phyloP scores from a whole-genome alignment of 192 early-diverging fungal species.

The Ramicandelaber brevisporus region DNA sequence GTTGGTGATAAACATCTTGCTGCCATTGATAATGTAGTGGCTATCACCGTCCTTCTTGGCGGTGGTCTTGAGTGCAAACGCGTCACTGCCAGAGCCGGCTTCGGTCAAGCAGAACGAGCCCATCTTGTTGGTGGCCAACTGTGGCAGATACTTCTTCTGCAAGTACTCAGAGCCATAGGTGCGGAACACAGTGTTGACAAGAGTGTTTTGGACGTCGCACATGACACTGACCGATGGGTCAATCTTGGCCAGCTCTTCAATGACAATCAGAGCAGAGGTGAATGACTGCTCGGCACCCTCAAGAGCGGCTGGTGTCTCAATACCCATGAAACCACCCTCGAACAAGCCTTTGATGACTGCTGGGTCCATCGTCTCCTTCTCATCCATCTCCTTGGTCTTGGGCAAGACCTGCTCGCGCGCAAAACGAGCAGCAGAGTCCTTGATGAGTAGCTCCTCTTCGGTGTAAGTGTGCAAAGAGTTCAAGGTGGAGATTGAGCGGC shows the following conservation, averaged over 20 bases:
- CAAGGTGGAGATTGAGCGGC: too few species aligned
- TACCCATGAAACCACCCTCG: constrained; percentile 83
- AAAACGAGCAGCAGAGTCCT: constrained; percentile 54
- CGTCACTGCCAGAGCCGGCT: constrained; percentile 75
- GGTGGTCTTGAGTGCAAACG: constrained; percentile 70
- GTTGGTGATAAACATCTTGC: constrained; percentile 92
- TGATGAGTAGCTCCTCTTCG: constrained; percentile 79
- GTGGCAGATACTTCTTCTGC: constrained; percentile 67
- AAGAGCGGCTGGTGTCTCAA: constrained; percentile 60
- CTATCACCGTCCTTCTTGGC: constrained; percentile 68
- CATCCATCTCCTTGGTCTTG: constrained; percentile 77
- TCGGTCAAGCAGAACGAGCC: constrained; percentile 92
- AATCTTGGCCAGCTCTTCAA: constrained; percentile 88
- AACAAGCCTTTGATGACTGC: constrained; percentile 59
- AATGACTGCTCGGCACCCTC: constrained; percentile 65
- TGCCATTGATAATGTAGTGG: constrained; percentile 71
- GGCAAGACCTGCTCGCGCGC: constrained; percentile 63
- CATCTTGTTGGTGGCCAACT: constrained; percentile 51
- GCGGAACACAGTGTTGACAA: constrained; percentile 80
- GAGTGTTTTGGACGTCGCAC: constrained; percentile 94
- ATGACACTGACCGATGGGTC: constrained; percentile 77
- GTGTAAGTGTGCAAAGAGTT: constrained; percentile 56
- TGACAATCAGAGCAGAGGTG: constrained; percentile 52
- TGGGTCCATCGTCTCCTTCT: constrained; percentile 57
- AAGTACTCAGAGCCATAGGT: constrained; percentile 49